Base-by-base conservation (phyloP, 768 basidiomycete species). In the Mycena crocata region DNA sequence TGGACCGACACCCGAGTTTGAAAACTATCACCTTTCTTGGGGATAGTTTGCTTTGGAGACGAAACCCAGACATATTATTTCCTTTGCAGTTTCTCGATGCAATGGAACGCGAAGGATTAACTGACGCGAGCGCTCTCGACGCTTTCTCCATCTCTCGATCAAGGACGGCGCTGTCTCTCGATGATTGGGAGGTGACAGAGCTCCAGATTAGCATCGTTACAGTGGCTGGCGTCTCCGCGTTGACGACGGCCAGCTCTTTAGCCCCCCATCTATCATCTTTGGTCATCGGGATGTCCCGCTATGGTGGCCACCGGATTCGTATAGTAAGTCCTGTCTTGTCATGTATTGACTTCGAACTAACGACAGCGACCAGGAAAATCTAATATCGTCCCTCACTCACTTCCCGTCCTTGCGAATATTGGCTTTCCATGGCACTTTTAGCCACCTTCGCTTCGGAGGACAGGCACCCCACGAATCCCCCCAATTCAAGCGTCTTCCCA, bases 371-470 rank as follows among this genome's bases (percentile, higher is more conserved):
- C 61, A 63, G 62, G 44, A 56, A 30, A 35, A 55, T 30, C 15
- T 63, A 24, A 32, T 63, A n/a, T 46, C 52, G 28, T 45, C 45
- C 2, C 26, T 54, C 17, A 19, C 44, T n/a, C 34, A n/a, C 23
- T 63, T 63, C 44, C 44, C 34, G 23, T 35, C 34, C 48, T 30
- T 63, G 44, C 52, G 28, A 48, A 55, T 42, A 46, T 14, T 63
- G 34, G 62, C 55, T n/a, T 40, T 63, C 26, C 62, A 63, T 31
- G 0, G 30, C 15, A 7, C 48, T 4, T 48, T 10, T n/a, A 48
- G 21, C 6, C 35, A 63, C 15, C 52, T 63, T 17, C 2, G 37
- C 30, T 23, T 37, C 17, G 52, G 46, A 30, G 62, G 32, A 6
- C 34, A 26, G 26, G 24, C 35, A 2, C 48, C 21, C 30, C 30